phyloP scores from a whole-genome alignment of 2,329 filamentous ascomycete species.

The Lasiodiplodia theobromae region DNA sequence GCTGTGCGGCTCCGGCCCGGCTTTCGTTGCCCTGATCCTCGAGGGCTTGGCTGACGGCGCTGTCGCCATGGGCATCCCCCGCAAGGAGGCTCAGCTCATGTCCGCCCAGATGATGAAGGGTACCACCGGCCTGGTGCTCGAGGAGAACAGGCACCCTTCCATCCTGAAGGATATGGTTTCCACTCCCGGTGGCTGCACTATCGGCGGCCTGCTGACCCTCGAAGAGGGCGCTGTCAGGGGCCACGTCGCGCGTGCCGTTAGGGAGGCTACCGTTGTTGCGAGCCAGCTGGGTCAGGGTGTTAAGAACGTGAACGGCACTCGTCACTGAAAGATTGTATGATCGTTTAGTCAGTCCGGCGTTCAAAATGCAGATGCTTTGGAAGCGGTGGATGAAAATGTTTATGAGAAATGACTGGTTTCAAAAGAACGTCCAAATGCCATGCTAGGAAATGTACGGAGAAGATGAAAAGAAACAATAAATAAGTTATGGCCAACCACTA shows the following conservation, averaged over 20 bases:
- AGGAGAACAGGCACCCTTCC: slow-evolving; percentile 75
- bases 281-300: slow-evolving; percentile 68
- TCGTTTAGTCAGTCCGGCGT: not conserved
- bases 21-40: slow-evolving; percentile 77
- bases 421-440: not conserved
- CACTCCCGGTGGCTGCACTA: slow-evolving; percentile 80
- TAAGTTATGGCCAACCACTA: not conserved
- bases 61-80: slow-evolving; percentile 78
- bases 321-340: slow-evolving; percentile 33
- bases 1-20: slow-evolving; percentile 76
- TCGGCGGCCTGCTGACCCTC: slow-evolving; percentile 74
- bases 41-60: slow-evolving; percentile 80
- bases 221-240: slow-evolving; percentile 76
- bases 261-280: slow-evolving; percentile 74
- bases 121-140: slow-evolving; percentile 71
- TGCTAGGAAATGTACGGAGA: not conserved
- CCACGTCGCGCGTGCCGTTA: slow-evolving; percentile 70
- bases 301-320: slow-evolving; percentile 55
- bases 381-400: not conserved
- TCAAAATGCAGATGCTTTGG: not conserved
- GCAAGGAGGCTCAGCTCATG: slow-evolving; percentile 77
- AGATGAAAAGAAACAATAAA: not conserved
- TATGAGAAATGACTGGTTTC: not conserved
- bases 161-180: slow-evolving; percentile 77
- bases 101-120: slow-evolving; percentile 81